Base-by-base conservation (phyloP, 306 rosid genomes). In the Rosa lucieae region DNA sequence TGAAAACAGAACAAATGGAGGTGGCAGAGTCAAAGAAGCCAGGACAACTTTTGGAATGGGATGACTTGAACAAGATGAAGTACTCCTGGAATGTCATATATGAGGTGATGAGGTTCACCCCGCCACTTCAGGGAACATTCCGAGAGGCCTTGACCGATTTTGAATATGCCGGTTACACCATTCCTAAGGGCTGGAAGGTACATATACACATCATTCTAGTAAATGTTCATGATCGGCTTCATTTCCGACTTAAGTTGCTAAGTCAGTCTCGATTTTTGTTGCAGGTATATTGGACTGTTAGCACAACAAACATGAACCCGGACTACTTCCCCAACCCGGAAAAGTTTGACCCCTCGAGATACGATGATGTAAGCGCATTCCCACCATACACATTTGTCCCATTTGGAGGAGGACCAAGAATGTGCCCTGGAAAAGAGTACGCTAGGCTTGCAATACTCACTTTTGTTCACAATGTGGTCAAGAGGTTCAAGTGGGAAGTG, bases 121-220 rank as follows among this genome's bases (percentile, higher is more conserved):
- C 89, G 18, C 89, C 89, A 12, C 81, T 73, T 26, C 87, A 86
- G 59, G 85, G 89, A 17, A 83, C 89, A 70, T 83, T 86, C 48
- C n/a, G 83, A 55, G 78, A 80, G 59, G 86, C 79, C 20, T 70
- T 78, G 39, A 52, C 67, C n/a, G 84, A 86, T 10, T 77, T 86
- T 15, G 74, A 71, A 20, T 77, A 86, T 0, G 84, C 83, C 9
- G 84, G 86, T 29, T 86, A 80, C 84, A 82, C 84, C 2, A 52
- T 82, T 66, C 89, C 87, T 6, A 80, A 80, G 71, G 86, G 87
- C 2, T 86, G 89, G 89, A 86, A 83, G 83, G 86, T 77, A 74
- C 46, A 10, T 2, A 29, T 7, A 15, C 20, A 15, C 11, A 5
- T 2, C 10, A 65, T 37, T 37, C 21, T 6, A 3, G 0, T 37